Base-by-base conservation (phyloP, 2,329 filamentous ascomycete species). In the Aspergillus quadricinctus region DNA sequence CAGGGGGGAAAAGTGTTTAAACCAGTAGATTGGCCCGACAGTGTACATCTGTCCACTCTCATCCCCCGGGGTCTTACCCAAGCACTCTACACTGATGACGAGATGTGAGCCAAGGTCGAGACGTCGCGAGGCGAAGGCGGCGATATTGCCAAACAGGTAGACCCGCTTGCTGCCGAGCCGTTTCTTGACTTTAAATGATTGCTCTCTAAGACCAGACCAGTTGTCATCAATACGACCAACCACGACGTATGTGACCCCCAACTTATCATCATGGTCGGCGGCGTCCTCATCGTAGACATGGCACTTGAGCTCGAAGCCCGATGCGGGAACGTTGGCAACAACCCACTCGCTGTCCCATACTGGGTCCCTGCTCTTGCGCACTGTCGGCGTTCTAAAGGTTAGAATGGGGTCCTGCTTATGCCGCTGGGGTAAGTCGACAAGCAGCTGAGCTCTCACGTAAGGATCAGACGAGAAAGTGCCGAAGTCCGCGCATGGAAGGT, bases 201-300 rank as follows among this genome's bases (percentile, higher is more conserved):
- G 78, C 55, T 87, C 80, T 3, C 81, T 80, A 51, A 92, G 82
- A 0, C 89, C 89, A 8, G 76, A 65, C 90, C 90, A 95, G 41
- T 80, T 72, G 45, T 88, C 84, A 49, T 78, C 78, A 6, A 96
- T 69, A 1, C 75, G 69, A 10, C 80, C 75, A 0, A 89, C 84
- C 19, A 82, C 75, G 53, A 96, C 78, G 49, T 91, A 91, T 3
- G 90, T 90, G 67, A 94, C 95, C 10, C 93, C 93, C 21, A 97
- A 81, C 27, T 90, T 83, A 74, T 97, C 93, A 69, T 97, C 89
- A 62, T 88, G 85, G 70, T 97, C 90, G 1, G 87, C 84, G 35
- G 87, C 85, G 73, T 97, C 93, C 72, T 97, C 93, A 67, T 97
- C 93, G 74, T 92, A 95, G 19, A 97, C 75, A 53, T 90, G 83